These are phyloP conservation scores for Cardamine chenopodiifolia DNA, from an alignment of 345 rosid genomes.

Conservation along the genomic window DNA sequence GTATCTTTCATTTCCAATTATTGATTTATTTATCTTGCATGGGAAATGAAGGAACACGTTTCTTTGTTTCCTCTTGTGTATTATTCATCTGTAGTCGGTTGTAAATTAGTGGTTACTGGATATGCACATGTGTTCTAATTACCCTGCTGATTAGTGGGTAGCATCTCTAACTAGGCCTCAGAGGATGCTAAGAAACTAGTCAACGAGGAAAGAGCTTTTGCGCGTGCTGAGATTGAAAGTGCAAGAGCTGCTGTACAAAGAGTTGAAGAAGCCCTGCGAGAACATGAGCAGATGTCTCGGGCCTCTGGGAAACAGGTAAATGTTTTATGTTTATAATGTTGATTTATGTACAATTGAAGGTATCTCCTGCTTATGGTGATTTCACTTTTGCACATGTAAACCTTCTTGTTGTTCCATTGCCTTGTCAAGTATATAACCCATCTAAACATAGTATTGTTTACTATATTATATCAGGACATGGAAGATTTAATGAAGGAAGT, in stretches of 20 bases:
- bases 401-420: background rate
- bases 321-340: conserved; percentile 14
- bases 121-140: conserved; percentile 12
- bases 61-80: background rate
- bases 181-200: conserved; percentile 96
- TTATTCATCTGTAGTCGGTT: background rate
- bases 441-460: background rate
- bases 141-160: conserved; percentile 31
- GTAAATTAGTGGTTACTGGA: background rate
- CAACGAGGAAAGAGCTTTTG: conserved; percentile 93
- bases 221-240: conserved; percentile 92
- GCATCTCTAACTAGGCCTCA: conserved; percentile 66
- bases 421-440: conserved; percentile 9
- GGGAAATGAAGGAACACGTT: background rate
- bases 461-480: conserved; percentile 62
- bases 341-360: background rate
- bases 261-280: conserved; percentile 93
- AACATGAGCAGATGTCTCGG: conserved; percentile 75
- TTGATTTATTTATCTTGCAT: background rate
- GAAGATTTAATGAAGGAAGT: conserved; percentile 95
- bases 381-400: conserved; percentile 16
- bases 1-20: background rate
- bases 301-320: conserved; percentile 72
- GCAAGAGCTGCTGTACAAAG: conserved; percentile 99
- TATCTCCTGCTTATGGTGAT: conserved; percentile 5